A percentile compares a stretch with the other conserved stretches of the same genome.
phyloP scores from a whole-genome alignment of 345 rosid species.

The Syzygium jambos region DNA sequence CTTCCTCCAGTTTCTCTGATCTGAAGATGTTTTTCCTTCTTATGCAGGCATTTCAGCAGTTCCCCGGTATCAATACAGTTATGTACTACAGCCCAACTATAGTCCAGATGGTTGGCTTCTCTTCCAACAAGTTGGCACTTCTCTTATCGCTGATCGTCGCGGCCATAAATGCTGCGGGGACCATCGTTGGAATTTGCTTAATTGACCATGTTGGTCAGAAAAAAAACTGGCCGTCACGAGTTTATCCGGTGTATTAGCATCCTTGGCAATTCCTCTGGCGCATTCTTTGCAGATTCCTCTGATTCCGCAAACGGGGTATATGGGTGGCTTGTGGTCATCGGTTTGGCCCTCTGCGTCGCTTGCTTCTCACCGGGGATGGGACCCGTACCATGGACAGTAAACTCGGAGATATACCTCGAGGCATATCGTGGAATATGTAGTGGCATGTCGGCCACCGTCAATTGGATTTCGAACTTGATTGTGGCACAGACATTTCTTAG shows the following conservation, averaged over 20 bases:
- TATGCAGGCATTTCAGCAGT: constrained; percentile 2
- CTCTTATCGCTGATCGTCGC: constrained; percentile 67
- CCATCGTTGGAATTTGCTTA: constrained; percentile 66
- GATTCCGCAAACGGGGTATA: constrained; percentile 31
- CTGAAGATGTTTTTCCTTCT: neutral
- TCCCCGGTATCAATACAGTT: neutral
- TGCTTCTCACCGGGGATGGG: constrained; percentile 80
- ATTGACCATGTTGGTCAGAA: constrained; percentile 73
- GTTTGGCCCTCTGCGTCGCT: constrained; percentile 52
- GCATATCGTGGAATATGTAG: constrained; percentile 82
- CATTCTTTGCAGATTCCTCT: constrained; percentile 43
- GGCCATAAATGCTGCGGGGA: constrained; percentile 79
- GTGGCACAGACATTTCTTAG: constrained; percentile 70
- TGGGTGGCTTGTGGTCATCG: constrained; percentile 66
- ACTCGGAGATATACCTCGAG: constrained; percentile 86
- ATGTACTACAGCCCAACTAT: too few relatives aligned
- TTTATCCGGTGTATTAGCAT: constrained; percentile 55
- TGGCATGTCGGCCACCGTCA: constrained; percentile 91
- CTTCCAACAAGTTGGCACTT: constrained; percentile 71
- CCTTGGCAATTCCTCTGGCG: constrained; percentile 54
- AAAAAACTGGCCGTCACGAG: constrained; percentile 72
- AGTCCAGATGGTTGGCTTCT: constrained; percentile 61
- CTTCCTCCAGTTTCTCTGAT: constrained; percentile 39
- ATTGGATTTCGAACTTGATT: constrained; percentile 78
- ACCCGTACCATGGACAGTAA: constrained; percentile 91